Percentiles rank a stretch among this genome's conserved stretches.
These are phyloP conservation scores for Lasiodiplodia gonubiensis DNA, from an alignment of 2,329 filamentous ascomycete species.

Conservation along the genomic window DNA sequence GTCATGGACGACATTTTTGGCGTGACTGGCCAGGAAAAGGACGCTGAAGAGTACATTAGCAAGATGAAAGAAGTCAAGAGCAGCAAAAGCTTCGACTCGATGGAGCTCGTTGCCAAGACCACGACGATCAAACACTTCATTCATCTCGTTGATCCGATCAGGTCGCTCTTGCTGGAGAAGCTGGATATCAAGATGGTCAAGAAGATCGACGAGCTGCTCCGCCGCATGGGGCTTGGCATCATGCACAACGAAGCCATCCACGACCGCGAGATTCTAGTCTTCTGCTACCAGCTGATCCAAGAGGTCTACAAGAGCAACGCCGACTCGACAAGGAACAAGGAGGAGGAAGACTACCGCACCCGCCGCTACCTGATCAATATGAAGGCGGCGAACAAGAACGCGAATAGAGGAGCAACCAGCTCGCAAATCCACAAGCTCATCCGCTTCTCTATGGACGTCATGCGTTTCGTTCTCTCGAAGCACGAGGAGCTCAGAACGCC, in stretches of 20 bases:
- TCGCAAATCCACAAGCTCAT: conserved; percentile 87
- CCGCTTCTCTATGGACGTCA: conserved; percentile 84
- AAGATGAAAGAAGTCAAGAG: conserved; percentile 98
- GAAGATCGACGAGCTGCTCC: conserved; percentile 88
- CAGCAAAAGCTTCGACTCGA: conserved; percentile 97
- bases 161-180: conserved; percentile 79
- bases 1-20: conserved; percentile 99
- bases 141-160: conserved; percentile 78
- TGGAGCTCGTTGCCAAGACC: conserved; percentile 87
- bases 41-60: conserved; percentile 91
- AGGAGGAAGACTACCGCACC: conserved; percentile 50
- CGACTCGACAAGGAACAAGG: conserved; percentile 33
- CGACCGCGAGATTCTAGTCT: conserved; percentile 82
- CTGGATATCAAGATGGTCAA: conserved; percentile 81
- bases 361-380: conserved; percentile 79
- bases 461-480: conserved; percentile 85
- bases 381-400: conserved; percentile 75
- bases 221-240: conserved; percentile 81
- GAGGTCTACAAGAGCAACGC: conserved; percentile 73
- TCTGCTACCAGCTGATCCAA: conserved; percentile 93
- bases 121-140: conserved; percentile 76
- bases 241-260: conserved; percentile 80
- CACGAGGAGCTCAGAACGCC: conserved; percentile 80
- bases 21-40: conserved; percentile 89
- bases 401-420: conserved; percentile 72